Conservation (phyloP, 805 yeast genomes). For the Cyberlindnera xishuangbannaensis region DNA sequence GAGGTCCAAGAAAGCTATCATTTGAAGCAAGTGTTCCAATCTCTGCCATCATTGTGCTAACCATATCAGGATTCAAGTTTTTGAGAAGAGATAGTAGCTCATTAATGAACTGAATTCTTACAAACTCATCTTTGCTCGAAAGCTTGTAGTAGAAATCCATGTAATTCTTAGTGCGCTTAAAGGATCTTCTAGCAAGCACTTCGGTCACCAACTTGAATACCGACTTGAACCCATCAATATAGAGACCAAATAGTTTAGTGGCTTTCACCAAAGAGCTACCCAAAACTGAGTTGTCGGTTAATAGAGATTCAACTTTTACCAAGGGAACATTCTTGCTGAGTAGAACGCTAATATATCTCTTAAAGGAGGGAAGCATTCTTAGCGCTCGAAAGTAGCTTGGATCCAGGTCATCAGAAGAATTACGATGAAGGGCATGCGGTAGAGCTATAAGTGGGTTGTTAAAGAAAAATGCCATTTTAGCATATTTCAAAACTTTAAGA, state of each 20-base stretch:
- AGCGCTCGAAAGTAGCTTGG: constrained; percentile 21
- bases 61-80: constrained; percentile 3
- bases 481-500: constrained; percentile 18
- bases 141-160: constrained; percentile 21
- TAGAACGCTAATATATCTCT: constrained; percentile 13
- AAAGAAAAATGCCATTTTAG: constrained; percentile 23
- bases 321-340: neutral
- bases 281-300: constrained; percentile 20
- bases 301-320: constrained; percentile 4
- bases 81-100: constrained; percentile 17
- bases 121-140: constrained; percentile 19
- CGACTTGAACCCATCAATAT: constrained; percentile 15
- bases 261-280: constrained; percentile 14
- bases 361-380: constrained; percentile 33
- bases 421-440: constrained; percentile 6
- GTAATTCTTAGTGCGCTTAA: constrained; percentile 12
- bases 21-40: constrained; percentile 7
- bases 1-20: constrained; percentile 11
- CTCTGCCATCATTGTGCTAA: constrained; percentile 9
- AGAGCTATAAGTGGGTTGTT: constrained; percentile 18
- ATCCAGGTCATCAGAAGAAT: constrained; percentile 1
- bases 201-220: constrained; percentile 17
- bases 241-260: constrained; percentile 11
- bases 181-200: constrained; percentile 12
- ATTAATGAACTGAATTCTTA: constrained; percentile 21